These are phyloP conservation scores for Saccharomyces pastorianus DNA, from an alignment of 1,139 yeast genomes.

Conservation along the genomic window DNA sequence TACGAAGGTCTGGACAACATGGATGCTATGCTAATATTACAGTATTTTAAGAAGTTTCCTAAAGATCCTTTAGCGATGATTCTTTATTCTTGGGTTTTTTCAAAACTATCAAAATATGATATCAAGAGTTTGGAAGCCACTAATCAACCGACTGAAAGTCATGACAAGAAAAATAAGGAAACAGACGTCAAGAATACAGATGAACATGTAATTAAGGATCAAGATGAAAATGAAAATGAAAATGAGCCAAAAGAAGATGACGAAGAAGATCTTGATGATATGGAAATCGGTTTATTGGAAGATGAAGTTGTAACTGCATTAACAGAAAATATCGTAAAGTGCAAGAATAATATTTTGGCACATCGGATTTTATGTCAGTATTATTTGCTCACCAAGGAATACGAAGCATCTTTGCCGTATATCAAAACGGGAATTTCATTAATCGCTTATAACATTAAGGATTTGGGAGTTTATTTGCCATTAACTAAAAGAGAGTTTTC, in stretches of 20 bases:
- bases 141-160: background rate
- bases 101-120: slow-evolving; percentile 52
- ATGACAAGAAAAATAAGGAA: slow-evolving; percentile 12
- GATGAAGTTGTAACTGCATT: slow-evolving; percentile 49
- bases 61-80: slow-evolving; percentile 57
- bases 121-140: slow-evolving; percentile 18
- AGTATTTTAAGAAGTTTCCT: slow-evolving; percentile 51
- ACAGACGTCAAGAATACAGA: slow-evolving; percentile 16
- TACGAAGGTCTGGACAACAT: slow-evolving; percentile 42
- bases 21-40: slow-evolving; percentile 40
- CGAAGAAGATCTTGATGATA: slow-evolving; percentile 19
- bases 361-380: slow-evolving; percentile 58
- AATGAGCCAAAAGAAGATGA: slow-evolving; percentile 11
- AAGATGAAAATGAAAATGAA: slow-evolving; percentile 17
- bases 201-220: slow-evolving; percentile 8
- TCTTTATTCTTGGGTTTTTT: slow-evolving; percentile 49
- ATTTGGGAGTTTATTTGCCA: slow-evolving; percentile 41
- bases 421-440: slow-evolving; percentile 56
- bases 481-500: slow-evolving; percentile 54
- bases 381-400: slow-evolving; percentile 55
- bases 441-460: slow-evolving; percentile 43
- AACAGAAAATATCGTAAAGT: slow-evolving; percentile 44
- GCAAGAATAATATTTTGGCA: slow-evolving; percentile 49
- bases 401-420: slow-evolving; percentile 50
- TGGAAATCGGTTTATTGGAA: slow-evolving; percentile 31